Evolutionary conservation across 2,329 filamentous ascomycete genomes (phyloP).

Genomic region (Calonectria leucothoes): DNA sequence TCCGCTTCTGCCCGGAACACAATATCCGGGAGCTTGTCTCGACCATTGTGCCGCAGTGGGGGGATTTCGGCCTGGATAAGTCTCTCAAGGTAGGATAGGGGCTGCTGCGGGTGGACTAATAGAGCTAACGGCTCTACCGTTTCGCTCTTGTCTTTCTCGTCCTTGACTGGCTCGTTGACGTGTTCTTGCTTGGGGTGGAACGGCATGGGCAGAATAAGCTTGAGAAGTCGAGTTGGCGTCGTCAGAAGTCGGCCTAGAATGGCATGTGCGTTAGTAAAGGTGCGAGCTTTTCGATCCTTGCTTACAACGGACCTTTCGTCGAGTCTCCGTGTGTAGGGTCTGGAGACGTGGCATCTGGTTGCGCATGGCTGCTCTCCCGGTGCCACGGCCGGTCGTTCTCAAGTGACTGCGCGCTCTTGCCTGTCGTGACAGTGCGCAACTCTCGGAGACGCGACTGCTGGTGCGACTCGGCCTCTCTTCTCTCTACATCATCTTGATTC

Average conservation of each 20-base stretch:
- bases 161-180: slow-evolving; percentile 55
- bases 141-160: slow-evolving; percentile 45
- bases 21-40: slow-evolving; percentile 78
- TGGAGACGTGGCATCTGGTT: slow-evolving; percentile 25
- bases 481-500: slow-evolving; percentile 22
- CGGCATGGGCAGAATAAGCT: slow-evolving; percentile 80
- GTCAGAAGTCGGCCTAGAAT: slow-evolving; percentile 77
- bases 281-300: no score
- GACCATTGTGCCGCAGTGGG: slow-evolving; percentile 71
- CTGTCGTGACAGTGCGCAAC: slow-evolving; percentile 34
- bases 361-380: slow-evolving; percentile 27
- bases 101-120: slow-evolving; percentile 89
- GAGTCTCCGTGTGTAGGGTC: slow-evolving; percentile 30
- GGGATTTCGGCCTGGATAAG: slow-evolving; percentile 90
- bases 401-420: slow-evolving; percentile 36
- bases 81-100: slow-evolving; percentile 88
- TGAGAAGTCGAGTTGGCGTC: slow-evolving; percentile 83
- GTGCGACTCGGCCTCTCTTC: slow-evolving; percentile 26
- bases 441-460: slow-evolving; percentile 37
- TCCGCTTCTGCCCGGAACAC: slow-evolving; percentile 84
- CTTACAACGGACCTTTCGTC: slow-evolving; percentile 34
- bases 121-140: slow-evolving; percentile 84
- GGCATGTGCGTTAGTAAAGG: not conserved
- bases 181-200: slow-evolving; percentile 53
- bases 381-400: slow-evolving; percentile 45